A percentile compares a stretch with the other conserved stretches of the same genome.
Evolutionary conservation across 2,329 filamentous ascomycete species (phyloP).

Genomic region (Talaromyces piceae): DNA sequence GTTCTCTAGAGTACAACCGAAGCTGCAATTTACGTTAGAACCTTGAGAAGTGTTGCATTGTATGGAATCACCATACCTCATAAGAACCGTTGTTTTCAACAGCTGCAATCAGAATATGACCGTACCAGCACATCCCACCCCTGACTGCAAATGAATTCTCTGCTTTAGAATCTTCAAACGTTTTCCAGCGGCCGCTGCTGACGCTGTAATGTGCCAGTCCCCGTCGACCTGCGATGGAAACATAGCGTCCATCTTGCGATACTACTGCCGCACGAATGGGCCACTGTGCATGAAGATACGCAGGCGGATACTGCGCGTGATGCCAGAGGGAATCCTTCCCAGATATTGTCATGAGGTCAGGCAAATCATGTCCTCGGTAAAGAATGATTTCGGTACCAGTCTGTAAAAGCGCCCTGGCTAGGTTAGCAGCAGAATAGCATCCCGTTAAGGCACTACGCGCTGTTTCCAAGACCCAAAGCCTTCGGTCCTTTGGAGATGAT

Average conservation of each 20-base stretch:
- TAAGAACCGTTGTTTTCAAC: constrained; percentile 79
- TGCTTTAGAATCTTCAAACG: constrained; percentile 69
- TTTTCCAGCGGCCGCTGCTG: constrained; percentile 91
- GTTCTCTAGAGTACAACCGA: constrained; percentile 86
- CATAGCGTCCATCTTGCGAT: constrained; percentile 85
- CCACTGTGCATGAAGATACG: constrained; percentile 87
- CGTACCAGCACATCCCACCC: constrained; percentile 98
- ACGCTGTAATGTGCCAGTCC: constrained; percentile 95
- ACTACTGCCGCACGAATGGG: constrained; percentile 81
- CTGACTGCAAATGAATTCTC: constrained; percentile 90
- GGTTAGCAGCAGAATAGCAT: constrained; percentile 84
- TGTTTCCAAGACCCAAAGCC: constrained; percentile 83
- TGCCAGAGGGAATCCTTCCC: constrained; percentile 95
- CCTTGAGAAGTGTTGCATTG: constrained; percentile 1
- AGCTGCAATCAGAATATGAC: constrained; percentile 86
- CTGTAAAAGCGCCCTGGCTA: constrained; percentile 81
- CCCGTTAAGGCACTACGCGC: constrained; percentile 87
- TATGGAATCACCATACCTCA: constrained; percentile 45
- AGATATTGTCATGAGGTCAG: constrained; percentile 84
- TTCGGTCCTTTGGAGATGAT: constrained; percentile 61
- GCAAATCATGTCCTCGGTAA: constrained; percentile 86
- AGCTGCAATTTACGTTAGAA: constrained; percentile 43
- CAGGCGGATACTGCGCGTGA: constrained; percentile 73
- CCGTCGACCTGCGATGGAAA: constrained; percentile 88
- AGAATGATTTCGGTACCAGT: constrained; percentile 83